Evolutionary conservation across 2,329 filamentous ascomycete genomes (phyloP), one percentile per base, ranked within the genome.

Genomic region (Aspergillus tanneri): DNA sequence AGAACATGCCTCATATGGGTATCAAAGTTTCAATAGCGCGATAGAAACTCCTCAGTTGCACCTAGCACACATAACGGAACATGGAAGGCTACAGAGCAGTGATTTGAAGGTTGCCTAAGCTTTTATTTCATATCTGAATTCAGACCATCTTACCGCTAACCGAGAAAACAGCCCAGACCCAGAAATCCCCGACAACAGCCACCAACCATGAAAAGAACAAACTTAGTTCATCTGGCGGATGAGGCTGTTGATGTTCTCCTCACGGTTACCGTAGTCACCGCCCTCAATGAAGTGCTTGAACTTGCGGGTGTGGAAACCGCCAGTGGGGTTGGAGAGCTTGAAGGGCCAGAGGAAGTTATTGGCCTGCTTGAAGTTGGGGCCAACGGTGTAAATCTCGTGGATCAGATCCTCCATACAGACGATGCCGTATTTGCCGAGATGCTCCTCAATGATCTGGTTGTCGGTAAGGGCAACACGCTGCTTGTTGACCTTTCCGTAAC

Each of bases 341-440:
- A 99, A 99, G 72, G 93, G 93, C 93, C 93, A 99, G 64, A 97
- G 80, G 86, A 97, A 97, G 87, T 97, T 99, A 81, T 86, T 84
- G 69, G 89, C 90, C 82, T 96, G 91, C 87, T 96, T 97, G 88
- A 93, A 95, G 86, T 97, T 97, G 81, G 92, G 92, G 73, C 93
- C 92, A 63, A 97, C 93, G 52, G 91, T 95, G 84, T 85, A 92
- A 80, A 95, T 96, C 84, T 99, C 93, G 83, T 99, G 93, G 77
- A 99, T 91, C 64, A 99, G 80, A 79, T 99, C 93, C 82, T 99
- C 93, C 76, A 97, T 90, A 74, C 93, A 99, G 81, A 99, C 90
- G 70, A 99, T 96, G 76, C 91, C 93, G 80, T 90, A 96, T 83
- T 96, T 90, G 80, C 91, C 92, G 64, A 99, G 88, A 79, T 83